Evolutionary conservation across 192 early-diverging fungal genomes (phyloP).

Genomic region (Coemansia sp.): DNA sequence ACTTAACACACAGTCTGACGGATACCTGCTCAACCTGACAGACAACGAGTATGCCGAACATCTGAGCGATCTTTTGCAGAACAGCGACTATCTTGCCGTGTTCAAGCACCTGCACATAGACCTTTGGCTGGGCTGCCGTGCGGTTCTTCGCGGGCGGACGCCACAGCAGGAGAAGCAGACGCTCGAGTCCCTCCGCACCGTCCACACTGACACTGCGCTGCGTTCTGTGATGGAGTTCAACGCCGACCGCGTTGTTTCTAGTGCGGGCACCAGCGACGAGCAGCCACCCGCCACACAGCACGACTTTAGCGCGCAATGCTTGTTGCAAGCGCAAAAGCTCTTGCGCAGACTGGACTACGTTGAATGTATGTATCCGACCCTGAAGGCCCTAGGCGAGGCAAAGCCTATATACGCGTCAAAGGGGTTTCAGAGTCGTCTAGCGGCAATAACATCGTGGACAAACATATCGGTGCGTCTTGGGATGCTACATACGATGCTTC

Average conservation of each 20-base stretch:
- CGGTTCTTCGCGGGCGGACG: constrained; percentile 61
- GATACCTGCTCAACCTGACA: constrained; percentile 21
- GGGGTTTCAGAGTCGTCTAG: constrained; percentile 66
- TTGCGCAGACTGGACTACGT: constrained; percentile 75
- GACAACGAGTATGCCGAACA: constrained; percentile 31
- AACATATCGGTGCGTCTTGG: constrained; percentile 69
- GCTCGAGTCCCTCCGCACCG: constrained; percentile 61
- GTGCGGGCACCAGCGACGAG: background rate
- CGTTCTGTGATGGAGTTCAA: constrained; percentile 68
- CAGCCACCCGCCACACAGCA: constrained; percentile 2
- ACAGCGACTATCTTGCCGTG: constrained; percentile 50
- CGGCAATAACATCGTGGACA: constrained; percentile 75
- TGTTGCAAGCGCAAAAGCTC: constrained; percentile 66
- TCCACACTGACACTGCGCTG: constrained; percentile 33
- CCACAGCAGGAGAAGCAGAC: constrained; percentile 64
- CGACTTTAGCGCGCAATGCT: constrained; percentile 39
- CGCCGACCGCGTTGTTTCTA: constrained; percentile 28
- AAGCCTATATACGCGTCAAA: constrained; percentile 69
- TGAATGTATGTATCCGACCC: constrained; percentile 76
- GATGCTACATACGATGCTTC: constrained; percentile 71
- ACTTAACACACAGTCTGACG: constrained; percentile 46
- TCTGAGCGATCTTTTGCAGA: constrained; percentile 29
- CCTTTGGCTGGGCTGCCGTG: constrained; percentile 75
- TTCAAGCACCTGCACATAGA: constrained; percentile 52
- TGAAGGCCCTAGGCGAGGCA: constrained; percentile 58